phyloP scores from a whole-genome alignment of 805 yeast genomes.

The Candida pseudoglaebosa region DNA sequence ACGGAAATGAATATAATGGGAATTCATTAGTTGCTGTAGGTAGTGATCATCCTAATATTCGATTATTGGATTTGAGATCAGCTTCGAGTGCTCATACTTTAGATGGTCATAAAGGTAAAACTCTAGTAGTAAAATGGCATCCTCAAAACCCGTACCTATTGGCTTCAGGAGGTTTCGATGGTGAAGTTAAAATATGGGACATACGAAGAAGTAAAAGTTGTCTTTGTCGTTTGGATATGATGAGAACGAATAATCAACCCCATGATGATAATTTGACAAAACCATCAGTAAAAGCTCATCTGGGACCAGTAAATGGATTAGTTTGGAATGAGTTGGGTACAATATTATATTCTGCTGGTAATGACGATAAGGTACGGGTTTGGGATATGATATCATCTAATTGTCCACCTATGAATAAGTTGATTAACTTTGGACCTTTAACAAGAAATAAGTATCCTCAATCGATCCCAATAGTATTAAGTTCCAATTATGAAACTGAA shows the following conservation, averaged over 20 bases:
- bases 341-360: slow-evolving; percentile 61
- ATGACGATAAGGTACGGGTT: slow-evolving; percentile 73
- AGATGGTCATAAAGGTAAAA: slow-evolving; percentile 55
- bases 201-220: slow-evolving; percentile 65
- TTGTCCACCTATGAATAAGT: slow-evolving; percentile 50
- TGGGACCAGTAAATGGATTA: slow-evolving; percentile 74
- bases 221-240: slow-evolving; percentile 58
- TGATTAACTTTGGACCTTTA: slow-evolving; percentile 74
- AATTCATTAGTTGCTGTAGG: slow-evolving; percentile 69
- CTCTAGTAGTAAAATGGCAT: slow-evolving; percentile 68
- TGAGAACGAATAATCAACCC: slow-evolving; percentile 31
- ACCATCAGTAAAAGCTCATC: slow-evolving; percentile 59
- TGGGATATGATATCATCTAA: slow-evolving; percentile 58
- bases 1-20: slow-evolving; percentile 19
- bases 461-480: slow-evolving; percentile 48
- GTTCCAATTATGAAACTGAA: slow-evolving; percentile 50
- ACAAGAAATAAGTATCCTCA: slow-evolving; percentile 58
- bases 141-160: slow-evolving; percentile 58
- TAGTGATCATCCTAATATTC: slow-evolving; percentile 61
- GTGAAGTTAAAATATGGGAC: slow-evolving; percentile 84
- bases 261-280: slow-evolving; percentile 22
- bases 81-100: slow-evolving; percentile 71
- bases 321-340: slow-evolving; percentile 69
- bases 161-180: slow-evolving; percentile 80
- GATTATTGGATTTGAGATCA: slow-evolving; percentile 71